These are phyloP conservation scores for Macrophomina phaseolina DNA, from an alignment of 2,329 filamentous ascomycete species.

Conservation along the genomic window DNA sequence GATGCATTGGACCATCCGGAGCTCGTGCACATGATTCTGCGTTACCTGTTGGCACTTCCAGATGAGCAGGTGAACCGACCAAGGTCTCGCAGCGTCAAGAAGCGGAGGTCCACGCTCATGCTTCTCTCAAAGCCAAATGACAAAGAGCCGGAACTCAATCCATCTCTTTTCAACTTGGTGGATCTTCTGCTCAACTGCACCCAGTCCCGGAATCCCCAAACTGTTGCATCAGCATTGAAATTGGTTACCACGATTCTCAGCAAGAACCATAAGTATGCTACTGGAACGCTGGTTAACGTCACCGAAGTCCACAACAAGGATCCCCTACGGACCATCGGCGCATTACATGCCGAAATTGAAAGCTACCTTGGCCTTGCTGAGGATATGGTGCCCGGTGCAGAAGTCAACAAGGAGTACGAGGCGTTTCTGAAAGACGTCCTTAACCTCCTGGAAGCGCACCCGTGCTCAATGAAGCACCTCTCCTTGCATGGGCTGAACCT, in stretches of 20 bases:
- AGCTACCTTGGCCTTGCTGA: slow-evolving; percentile 72
- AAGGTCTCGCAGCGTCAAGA: slow-evolving; percentile 66
- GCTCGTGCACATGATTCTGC: slow-evolving; percentile 90
- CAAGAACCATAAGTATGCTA: slow-evolving; percentile 85
- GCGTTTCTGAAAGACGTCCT: slow-evolving; percentile 73
- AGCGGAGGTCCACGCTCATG: slow-evolving; percentile 87
- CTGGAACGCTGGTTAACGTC: slow-evolving; percentile 75
- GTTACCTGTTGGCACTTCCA: slow-evolving; percentile 86
- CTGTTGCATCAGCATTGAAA: slow-evolving; percentile 85
- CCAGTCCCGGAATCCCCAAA: slow-evolving; percentile 83
- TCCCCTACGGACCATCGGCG: slow-evolving; percentile 70
- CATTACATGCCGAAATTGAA: slow-evolving; percentile 76
- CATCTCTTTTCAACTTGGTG: slow-evolving; percentile 88
- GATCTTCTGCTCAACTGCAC: slow-evolving; percentile 89
- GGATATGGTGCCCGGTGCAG: slow-evolving; percentile 70
- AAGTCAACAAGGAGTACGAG: slow-evolving; percentile 76
- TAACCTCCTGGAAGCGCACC: slow-evolving; percentile 71
- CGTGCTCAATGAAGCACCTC: slow-evolving; percentile 73
- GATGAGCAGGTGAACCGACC: slow-evolving; percentile 47
- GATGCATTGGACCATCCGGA: slow-evolving; percentile 92
- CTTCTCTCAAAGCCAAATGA: slow-evolving; percentile 79
- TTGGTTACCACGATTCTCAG: slow-evolving; percentile 84
- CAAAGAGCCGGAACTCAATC: slow-evolving; percentile 77
- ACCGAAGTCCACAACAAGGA: slow-evolving; percentile 61
- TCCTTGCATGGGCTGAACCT: slow-evolving; percentile 65